Conservation (phyloP, 345 rosid genomes). For the Bruguiera sexangula region DNA sequence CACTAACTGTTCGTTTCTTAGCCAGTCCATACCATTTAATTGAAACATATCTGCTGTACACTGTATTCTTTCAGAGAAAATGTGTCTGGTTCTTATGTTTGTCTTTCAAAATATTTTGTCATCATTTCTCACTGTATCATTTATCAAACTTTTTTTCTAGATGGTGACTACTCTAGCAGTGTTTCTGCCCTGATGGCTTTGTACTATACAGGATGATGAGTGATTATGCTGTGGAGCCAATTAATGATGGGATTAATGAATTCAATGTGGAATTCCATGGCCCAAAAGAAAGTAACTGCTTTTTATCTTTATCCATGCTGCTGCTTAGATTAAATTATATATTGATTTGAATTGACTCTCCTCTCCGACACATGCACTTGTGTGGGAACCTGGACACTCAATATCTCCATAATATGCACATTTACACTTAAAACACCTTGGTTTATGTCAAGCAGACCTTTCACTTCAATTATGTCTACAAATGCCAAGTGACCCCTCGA, state of each 20-base stretch:
- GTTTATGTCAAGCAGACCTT: not conserved
- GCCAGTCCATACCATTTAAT: too few relatives aligned
- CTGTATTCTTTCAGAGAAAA: too few relatives aligned
- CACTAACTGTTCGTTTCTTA: too few relatives aligned
- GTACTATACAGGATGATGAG: slow-evolving; percentile 55
- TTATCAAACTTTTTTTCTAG: not conserved
- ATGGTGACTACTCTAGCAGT: not conserved
- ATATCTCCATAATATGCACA: not conserved
- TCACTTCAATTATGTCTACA: not conserved
- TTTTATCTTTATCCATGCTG: not conserved
- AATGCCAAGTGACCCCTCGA: not conserved
- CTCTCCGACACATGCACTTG: not conserved
- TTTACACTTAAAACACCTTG: not conserved
- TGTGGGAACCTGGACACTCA: too few relatives aligned
- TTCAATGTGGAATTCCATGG: slow-evolving; percentile 71
- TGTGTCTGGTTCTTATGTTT: too few relatives aligned
- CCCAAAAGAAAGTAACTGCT: slow-evolving; percentile 61
- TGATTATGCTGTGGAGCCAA: slow-evolving; percentile 65
- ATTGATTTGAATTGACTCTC: not conserved
- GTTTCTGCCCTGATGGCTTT: not conserved
- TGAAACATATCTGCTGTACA: too few relatives aligned
- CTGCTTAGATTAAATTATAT: not conserved
- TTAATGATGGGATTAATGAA: slow-evolving; percentile 68
- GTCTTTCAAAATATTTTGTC: too few relatives aligned
- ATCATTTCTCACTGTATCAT: too few relatives aligned